phyloP scores from a whole-genome alignment of 2,329 filamentous ascomycete genomes.

The Domatiomyces catenatus region DNA sequence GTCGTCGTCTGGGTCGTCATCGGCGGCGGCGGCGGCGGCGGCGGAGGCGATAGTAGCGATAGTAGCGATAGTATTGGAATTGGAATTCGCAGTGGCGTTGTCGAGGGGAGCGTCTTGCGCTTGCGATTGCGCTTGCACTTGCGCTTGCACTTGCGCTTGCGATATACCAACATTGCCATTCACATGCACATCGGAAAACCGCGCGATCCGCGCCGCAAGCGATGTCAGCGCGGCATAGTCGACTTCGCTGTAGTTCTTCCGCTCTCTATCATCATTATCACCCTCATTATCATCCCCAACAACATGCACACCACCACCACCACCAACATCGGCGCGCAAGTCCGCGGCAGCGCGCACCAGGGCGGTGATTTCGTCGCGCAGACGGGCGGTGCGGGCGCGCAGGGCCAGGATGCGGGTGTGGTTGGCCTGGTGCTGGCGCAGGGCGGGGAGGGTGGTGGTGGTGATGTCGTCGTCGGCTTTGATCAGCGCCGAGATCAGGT shows the following conservation, averaged over 20 bases:
- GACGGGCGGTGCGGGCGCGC: too few relatives aligned
- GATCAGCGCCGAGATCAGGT: background rate
- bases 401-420: background rate
- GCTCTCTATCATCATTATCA: background rate
- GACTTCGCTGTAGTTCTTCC: background rate
- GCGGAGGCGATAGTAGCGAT: too few relatives aligned
- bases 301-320: background rate
- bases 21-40: too few relatives aligned
- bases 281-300: too few relatives aligned
- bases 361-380: background rate
- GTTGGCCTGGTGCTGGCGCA: background rate
- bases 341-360: background rate
- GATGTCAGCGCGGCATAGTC: background rate
- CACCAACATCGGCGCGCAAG: background rate
- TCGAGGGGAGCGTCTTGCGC: too few relatives aligned
- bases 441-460: background rate
- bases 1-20: background rate
- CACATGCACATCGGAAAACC: background rate
- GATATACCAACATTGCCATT: too few relatives aligned
- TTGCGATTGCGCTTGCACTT: too few relatives aligned
- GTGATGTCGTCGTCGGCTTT: background rate
- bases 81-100: too few relatives aligned
- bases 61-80: too few relatives aligned
- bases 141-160: too few relatives aligned
- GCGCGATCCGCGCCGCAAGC: background rate